phyloP scores from a whole-genome alignment of 2,329 filamentous ascomycete species.

The Leptosphaerulina australis region DNA sequence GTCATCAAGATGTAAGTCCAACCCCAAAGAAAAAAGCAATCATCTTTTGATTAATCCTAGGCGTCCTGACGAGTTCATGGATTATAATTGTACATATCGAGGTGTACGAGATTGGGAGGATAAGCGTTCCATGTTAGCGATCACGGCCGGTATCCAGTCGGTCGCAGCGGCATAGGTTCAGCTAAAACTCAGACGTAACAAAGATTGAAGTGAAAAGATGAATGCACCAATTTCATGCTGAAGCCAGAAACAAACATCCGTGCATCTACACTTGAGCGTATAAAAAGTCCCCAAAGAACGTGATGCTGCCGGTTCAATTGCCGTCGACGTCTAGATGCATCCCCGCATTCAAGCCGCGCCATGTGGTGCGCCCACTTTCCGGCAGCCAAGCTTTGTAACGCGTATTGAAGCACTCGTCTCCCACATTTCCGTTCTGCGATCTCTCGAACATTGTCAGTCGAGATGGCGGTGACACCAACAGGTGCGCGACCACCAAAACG shows the following conservation, averaged over 20 bases:
- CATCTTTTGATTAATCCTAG: not conserved
- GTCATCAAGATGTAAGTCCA: slow-evolving; percentile 40
- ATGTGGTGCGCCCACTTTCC: slow-evolving; percentile 3
- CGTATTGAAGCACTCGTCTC: not conserved
- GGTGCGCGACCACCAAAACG: slow-evolving; percentile 8
- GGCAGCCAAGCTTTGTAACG: slow-evolving; percentile 1
- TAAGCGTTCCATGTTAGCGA: slow-evolving; percentile 4
- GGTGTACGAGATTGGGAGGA: slow-evolving; percentile 46
- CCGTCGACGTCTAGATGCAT: not conserved
- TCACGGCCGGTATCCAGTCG: not conserved
- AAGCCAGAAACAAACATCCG: no score
- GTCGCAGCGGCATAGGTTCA: not conserved
- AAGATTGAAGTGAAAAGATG: no score
- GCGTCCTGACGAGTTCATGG: slow-evolving; percentile 51
- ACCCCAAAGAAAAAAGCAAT: not conserved
- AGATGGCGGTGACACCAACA: slow-evolving; percentile 1
- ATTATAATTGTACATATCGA: slow-evolving; percentile 50
- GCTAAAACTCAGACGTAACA: not conserved
- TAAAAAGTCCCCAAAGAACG: no score
- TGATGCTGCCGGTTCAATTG: not conserved
- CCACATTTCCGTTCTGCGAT: slow-evolving; percentile 6
- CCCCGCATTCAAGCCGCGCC: not conserved
- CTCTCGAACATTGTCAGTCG: not conserved
- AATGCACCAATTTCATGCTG: not conserved
- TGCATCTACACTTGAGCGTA: no score